Evolutionary conservation across 2,329 filamentous ascomycete genomes (phyloP).

Genomic region (Exophiala lecanii-corni): DNA sequence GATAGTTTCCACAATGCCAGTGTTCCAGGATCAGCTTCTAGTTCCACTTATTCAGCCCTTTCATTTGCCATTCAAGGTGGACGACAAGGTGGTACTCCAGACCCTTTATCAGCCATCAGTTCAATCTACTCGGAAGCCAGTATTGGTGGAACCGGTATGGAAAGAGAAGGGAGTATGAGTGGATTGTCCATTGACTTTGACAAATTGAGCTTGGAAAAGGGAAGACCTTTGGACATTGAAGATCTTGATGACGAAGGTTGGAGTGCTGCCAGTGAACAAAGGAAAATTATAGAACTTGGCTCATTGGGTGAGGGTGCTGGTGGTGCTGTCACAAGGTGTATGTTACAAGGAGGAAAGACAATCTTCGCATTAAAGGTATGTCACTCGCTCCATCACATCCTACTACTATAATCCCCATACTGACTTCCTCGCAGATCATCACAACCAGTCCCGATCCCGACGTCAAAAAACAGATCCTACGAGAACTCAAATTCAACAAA

Average conservation of each 20-base stretch:
- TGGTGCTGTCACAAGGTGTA: conserved; percentile 87
- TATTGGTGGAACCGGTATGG: conserved; percentile 71
- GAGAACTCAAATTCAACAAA: conserved; percentile 96
- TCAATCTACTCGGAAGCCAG: conserved; percentile 78
- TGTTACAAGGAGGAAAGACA: conserved; percentile 84
- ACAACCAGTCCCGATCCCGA: conserved; percentile 97
- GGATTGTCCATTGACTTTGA: conserved; percentile 73
- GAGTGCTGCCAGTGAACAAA: conserved; percentile 86
- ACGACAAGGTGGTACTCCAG: conserved; percentile 62
- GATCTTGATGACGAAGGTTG: conserved; percentile 93
- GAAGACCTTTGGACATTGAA: conserved; percentile 80
- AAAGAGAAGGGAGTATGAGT: conserved; percentile 75
- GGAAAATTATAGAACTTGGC: conserved; percentile 81
- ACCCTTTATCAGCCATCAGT: conserved; percentile 83
- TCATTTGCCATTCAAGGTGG: conserved; percentile 73
- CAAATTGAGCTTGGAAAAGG: conserved; percentile 74
- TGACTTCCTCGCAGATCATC: conserved; percentile 63
- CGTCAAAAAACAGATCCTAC: conserved; percentile 96
- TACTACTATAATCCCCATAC: neutral
- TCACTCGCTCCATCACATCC: conserved; percentile 5
- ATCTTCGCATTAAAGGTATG: conserved; percentile 91
- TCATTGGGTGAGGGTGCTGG: conserved; percentile 91
- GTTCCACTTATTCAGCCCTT: conserved; percentile 78
- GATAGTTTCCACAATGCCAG: conserved; percentile 78
- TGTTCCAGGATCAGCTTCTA: conserved; percentile 77